phyloP scores from a whole-genome alignment of 495 filamentous ascomycete species.

The Penicillium herquei region DNA sequence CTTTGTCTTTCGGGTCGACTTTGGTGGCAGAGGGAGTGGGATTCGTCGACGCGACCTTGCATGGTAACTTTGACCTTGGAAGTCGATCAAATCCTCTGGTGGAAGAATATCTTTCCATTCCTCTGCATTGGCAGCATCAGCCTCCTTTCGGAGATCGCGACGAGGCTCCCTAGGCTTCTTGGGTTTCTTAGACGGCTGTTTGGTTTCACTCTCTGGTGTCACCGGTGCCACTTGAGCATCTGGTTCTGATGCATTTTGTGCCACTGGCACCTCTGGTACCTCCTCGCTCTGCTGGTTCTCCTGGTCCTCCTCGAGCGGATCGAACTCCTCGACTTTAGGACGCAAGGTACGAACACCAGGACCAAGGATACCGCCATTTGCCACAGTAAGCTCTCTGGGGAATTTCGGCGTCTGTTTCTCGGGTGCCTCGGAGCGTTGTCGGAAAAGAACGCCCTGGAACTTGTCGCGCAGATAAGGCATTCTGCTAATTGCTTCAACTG shows the following conservation, averaged over 20 bases:
- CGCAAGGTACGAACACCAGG: not conserved
- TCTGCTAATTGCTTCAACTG: slow-evolving; percentile 47
- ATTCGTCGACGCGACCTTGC: not conserved
- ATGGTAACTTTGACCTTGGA: not conserved
- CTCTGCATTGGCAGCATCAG: not conserved
- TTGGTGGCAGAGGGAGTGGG: not conserved
- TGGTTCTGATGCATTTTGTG: too few species aligned
- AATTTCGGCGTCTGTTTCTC: slow-evolving; percentile 5
- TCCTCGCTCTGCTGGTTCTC: too few species aligned
- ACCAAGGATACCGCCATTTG: slow-evolving; percentile 15
- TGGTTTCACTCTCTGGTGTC: too few species aligned
- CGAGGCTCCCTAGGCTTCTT: too few species aligned
- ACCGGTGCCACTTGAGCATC: too few species aligned
- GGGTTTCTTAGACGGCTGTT: too few species aligned
- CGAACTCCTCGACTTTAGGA: not conserved
- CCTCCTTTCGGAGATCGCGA: too few species aligned
- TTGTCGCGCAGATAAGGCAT: slow-evolving; percentile 53
- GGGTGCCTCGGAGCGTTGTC: slow-evolving; percentile 17
- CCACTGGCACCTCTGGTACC: too few species aligned
- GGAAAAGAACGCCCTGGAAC: slow-evolving; percentile 39
- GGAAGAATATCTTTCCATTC: not conserved
- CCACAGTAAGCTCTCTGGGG: slow-evolving; percentile 8
- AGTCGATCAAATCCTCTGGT: not conserved
- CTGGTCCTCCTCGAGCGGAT: too few species aligned
- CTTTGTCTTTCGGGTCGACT: not conserved